Conservation (phyloP, 805 yeast genomes). For the Candida saitoana region DNA sequence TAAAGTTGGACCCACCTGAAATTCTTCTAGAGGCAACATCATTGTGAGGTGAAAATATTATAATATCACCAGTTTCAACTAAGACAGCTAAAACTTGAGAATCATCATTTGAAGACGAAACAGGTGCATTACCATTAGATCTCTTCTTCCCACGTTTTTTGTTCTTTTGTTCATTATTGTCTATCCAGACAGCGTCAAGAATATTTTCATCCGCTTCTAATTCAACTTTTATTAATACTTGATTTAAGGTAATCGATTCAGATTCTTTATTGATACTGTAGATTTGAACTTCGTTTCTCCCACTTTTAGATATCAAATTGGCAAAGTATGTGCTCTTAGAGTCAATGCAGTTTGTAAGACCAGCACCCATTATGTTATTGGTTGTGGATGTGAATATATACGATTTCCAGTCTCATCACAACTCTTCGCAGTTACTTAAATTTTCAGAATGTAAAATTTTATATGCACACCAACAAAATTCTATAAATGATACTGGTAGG, state of each 20-base stretch:
- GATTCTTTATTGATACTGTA: constrained; percentile 20
- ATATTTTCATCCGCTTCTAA: constrained; percentile 38
- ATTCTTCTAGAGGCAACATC: constrained; percentile 37
- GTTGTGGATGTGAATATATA: background rate
- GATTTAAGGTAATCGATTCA: constrained; percentile 9
- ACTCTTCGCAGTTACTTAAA: constrained; percentile 1
- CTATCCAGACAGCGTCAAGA: constrained; percentile 34
- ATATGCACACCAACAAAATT: constrained; percentile 1
- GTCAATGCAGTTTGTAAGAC: constrained; percentile 18
- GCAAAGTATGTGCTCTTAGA: constrained; percentile 30
- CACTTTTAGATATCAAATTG: constrained; percentile 38
- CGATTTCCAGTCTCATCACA: background rate
- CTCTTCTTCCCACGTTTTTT: constrained; percentile 23
- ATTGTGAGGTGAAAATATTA: constrained; percentile 41
- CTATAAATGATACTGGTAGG: background rate
- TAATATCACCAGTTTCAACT: constrained; percentile 34
- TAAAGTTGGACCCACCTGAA: constrained; percentile 20
- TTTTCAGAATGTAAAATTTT: background rate
- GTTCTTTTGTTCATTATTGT: constrained; percentile 6
- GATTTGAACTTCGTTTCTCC: constrained; percentile 45
- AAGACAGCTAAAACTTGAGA: constrained; percentile 26
- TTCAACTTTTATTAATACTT: constrained; percentile 32
- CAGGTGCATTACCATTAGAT: constrained; percentile 5
- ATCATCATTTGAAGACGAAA: constrained; percentile 2
- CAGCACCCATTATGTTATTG: constrained; percentile 1